Conservation (phyloP, 345 rosid genomes). For the Erucastrum elatum region DNA sequence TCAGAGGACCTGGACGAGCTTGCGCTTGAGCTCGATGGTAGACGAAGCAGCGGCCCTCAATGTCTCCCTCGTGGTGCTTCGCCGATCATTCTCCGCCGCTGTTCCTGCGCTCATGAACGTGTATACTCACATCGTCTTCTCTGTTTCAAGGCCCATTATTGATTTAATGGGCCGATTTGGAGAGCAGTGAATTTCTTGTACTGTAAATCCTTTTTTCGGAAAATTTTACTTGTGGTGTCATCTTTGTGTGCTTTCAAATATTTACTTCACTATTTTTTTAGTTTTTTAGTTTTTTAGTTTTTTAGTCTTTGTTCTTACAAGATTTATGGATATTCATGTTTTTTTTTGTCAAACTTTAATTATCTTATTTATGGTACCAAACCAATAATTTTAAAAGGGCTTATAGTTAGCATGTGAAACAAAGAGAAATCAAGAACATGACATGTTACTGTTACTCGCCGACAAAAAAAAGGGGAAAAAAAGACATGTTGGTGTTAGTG, state of each 20-base stretch:
- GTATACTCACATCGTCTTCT: conserved; percentile 46
- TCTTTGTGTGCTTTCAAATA: not conserved
- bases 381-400: no score
- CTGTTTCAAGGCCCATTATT: not conserved
- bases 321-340: not conserved
- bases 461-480: no score
- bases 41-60: conserved; percentile 59
- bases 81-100: conserved; percentile 54
- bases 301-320: not conserved
- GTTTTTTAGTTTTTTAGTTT: not conserved
- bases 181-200: not conserved
- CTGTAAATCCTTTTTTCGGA: not conserved
- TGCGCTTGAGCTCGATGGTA: conserved; percentile 68
- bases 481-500: not conserved
- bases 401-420: not conserved
- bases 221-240: no score
- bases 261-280: no score
- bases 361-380: not conserved
- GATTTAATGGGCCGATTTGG: not conserved
- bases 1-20: conserved; percentile 68
- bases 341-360: not conserved
- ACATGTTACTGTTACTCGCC: not conserved
- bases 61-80: conserved; percentile 69
- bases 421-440: not conserved
- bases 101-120: conserved; percentile 55